Evolutionary conservation across 306 rosid species (phyloP), one percentile per base, ranked within the genome.

Genomic region (Phaseolus lunatus): DNA sequence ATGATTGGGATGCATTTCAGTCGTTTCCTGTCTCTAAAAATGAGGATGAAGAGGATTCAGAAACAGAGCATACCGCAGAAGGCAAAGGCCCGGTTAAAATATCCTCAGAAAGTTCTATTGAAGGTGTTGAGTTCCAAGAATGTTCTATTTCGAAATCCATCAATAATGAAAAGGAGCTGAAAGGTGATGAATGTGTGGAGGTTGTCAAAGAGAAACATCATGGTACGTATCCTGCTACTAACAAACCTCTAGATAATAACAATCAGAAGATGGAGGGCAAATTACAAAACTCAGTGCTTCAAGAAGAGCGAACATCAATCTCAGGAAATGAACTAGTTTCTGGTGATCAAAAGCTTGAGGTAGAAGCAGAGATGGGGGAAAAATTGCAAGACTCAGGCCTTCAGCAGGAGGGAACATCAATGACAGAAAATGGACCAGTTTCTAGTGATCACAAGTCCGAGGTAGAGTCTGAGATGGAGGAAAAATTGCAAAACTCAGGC

Each of bases 1-100:
- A 94, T 76, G 97, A 90, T 72, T 94, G 98, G 98, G 98, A 94
- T 86, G 84, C 91, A 48, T 94, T 92, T 81, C 98, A 92, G 85
- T 94, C 97, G 67, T 89, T 94, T 72, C 88, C 98, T 52, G 89
- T 89, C 52, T 78, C 97, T 44, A 72, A 80, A 84, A 81, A 52
- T 76, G 89, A 82, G 74, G 87, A 82, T 67, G 89, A 61, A 70
- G 80, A 78, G 50, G 87, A 88, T 54, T 69, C 88, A 44, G 63
- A 81, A 70, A 54, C 72, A 67, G 89, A 79, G 79, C 5, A 75
- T 64, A 61, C 61, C 59, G 54, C 65, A 24, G 67, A 84, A 76
- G 85, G 79, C 47, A 58, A 81, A 53, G 87, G 54, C 62, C 43
- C 9, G 49, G 76, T 76, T 71, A 85, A 91, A 67, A 78, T 57